Base-by-base conservation (phyloP, 371 early-diverging fungal genomes). In the Mortierella sp. region DNA sequence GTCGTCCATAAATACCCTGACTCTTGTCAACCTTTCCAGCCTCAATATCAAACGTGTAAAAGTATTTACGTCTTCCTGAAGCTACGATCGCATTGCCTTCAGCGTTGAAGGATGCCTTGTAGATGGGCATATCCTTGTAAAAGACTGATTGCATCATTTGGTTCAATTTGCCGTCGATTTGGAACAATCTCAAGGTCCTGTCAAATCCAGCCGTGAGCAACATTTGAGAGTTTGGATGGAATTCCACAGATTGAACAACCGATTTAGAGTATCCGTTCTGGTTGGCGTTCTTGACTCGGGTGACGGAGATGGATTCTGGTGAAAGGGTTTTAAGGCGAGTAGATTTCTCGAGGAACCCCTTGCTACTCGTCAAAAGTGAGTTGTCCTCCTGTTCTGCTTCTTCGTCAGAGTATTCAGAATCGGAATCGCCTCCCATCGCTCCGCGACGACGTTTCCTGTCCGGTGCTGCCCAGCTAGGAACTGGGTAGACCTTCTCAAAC, bases 141-240 rank as follows among this genome's bases (percentile, higher is more conserved):
- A 87, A 87, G 24, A 97, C 87, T 3, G 93, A 92, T 83, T 96
- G 95, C 63, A 98, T 89, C 81, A 96, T 93, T 30, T 91, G 94
- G 84, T 97, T 98, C 49, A 92, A 84, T 83, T 94, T 94, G 28
- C 97, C 97, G 68, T 98, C 97, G 8, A 97, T 89, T 68, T 91
- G 94, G 85, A 97, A 97, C 45, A 97, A 78, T 14, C 94, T 88
- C 62, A 97, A 67, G 3, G 96, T 96, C 78, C 91, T 92, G 83
- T 97, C 97, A 35, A 91, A 84, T 5, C 97, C 95, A 0, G 93
- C 94, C 0, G 96, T 95, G 78, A 97, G 73, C 70, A 97, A 74
- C 32, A 97, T 96, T 62, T 94, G 94, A 5, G 95, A 93, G 55
- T 90, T 92, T 5, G 98, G 98, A 75, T 98, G 98, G 88, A 97